Evolutionary conservation across 345 rosid genomes (phyloP), one percentile per base, ranked within the genome.

Genomic region (Aquilaria yunnanensis): DNA sequence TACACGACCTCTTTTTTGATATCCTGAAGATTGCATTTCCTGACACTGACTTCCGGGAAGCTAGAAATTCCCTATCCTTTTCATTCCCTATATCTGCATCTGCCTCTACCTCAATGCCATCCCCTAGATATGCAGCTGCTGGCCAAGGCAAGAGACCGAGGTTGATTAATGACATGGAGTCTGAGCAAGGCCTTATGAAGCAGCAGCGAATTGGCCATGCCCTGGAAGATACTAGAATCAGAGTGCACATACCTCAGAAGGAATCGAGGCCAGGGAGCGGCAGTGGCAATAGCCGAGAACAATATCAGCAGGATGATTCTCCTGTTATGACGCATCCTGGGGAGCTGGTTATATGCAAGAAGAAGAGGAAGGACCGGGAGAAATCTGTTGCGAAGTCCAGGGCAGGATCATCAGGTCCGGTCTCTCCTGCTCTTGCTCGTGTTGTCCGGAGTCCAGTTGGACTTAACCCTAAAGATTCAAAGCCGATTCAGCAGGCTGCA

Each of bases 301-400:
- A 75, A 58, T 52, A 67, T 63, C 83, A 72, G 54, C 85, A 74
- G 13, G 93, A 89, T 65, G 96, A 84, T 63, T 81, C 96, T 70
- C 83, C 95, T 10, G 47, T 76, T 49, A 72, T 77, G 37, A 70
- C 82, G 63, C 99, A 95, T 73, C 97, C 99, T 16, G 97, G 97
- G 41, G 96, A 91, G 67, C 71, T 95, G 77, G 92, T 95, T 55
- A 84, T 87, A 71, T 89, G 97, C 93, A 95, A 95, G 86, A 95
- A 95, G 83, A 95, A 87, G 78, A 95, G 99, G 81, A 91, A 85
- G 79, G 99, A 95, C 73, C 59, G 99, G 67, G 99, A 95, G 74
- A 90, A 95, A 76, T 78, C 83, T 8, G 62, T 57, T 10, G 82
- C 65, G 49, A 90, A 77, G 80, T 61, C 85, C 12, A 72, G 94